Evolutionary conservation across 495 filamentous ascomycete species (phyloP).

Genomic region (Annulohypoxylon moriforme): DNA sequence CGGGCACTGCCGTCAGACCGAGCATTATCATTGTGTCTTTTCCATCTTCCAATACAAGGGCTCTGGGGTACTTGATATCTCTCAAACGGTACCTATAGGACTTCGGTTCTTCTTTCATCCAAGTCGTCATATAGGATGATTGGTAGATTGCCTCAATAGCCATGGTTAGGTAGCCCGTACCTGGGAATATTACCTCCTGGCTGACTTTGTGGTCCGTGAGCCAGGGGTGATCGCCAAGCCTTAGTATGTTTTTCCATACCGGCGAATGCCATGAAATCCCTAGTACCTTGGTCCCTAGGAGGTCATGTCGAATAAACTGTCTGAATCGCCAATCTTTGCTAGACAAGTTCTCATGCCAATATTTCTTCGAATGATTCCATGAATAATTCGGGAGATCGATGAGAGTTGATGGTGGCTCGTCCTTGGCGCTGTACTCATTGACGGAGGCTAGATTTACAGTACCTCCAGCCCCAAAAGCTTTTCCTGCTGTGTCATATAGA

Average conservation of each 20-base stretch:
- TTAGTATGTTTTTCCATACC: background rate
- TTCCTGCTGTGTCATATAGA: background rate
- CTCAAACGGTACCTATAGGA: too few species aligned
- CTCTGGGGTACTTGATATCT: too few species aligned
- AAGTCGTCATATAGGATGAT: background rate
- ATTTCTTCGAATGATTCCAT: background rate
- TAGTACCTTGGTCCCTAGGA: background rate
- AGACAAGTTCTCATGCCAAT: background rate
- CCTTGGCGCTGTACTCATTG: background rate
- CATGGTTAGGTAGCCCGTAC: slow-evolving; percentile 61
- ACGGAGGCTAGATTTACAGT: slow-evolving; percentile 2
- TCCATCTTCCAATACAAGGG: too few species aligned
- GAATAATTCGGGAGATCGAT: background rate
- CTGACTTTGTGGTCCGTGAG: slow-evolving; percentile 48
- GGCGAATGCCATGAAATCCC: background rate
- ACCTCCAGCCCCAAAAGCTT: background rate
- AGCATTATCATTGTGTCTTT: too few species aligned
- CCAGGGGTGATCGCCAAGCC: slow-evolving; percentile 37
- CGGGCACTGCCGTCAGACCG: too few species aligned
- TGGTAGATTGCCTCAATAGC: slow-evolving; percentile 46
- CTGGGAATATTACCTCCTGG: slow-evolving; percentile 43
- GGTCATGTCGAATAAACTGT: background rate
- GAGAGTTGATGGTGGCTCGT: background rate
- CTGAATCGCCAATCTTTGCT: background rate
- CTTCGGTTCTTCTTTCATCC: background rate